A percentile compares a stretch with the other conserved stretches of the same genome.
These are phyloP conservation scores for Coemansia sp. DNA, from an alignment of 192 early-diverging fungal species.

Conservation along the genomic window DNA sequence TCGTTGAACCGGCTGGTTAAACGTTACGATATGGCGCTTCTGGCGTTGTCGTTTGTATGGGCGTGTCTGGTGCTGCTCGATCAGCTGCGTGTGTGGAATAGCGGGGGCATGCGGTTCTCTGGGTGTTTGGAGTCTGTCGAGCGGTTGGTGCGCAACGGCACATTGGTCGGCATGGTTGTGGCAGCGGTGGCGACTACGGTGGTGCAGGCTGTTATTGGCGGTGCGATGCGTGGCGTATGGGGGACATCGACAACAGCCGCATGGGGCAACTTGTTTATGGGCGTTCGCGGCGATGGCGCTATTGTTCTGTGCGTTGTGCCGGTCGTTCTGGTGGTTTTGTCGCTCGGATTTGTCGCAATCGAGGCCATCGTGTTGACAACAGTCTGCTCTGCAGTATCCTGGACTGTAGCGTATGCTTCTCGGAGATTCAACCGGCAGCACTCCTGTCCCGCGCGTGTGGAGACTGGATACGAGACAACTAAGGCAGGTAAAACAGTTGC, in stretches of 20 bases:
- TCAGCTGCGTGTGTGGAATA: conserved; percentile 41
- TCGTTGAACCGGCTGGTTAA: conserved; percentile 66
- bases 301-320: conserved; percentile 25
- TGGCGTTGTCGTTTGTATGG: conserved; percentile 66
- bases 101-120: conserved; percentile 13
- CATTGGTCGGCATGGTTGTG: conserved; percentile 12
- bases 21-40: conserved; percentile 66
- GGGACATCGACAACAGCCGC: conserved; percentile 17
- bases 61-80: conserved; percentile 55
- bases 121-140: conserved; percentile 38
- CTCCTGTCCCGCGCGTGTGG: too few relatives aligned
- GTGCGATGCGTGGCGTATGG: conserved; percentile 16
- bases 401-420: not conserved
- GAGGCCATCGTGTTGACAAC: conserved; percentile 28
- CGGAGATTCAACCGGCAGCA: not conserved
- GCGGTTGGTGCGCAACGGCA: conserved; percentile 41
- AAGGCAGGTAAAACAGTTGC: not conserved
- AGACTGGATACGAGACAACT: too few relatives aligned
- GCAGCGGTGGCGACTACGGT: conserved; percentile 23
- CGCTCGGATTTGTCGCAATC: conserved; percentile 36
- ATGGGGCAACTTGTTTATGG: conserved; percentile 51
- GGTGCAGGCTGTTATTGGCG: conserved; percentile 21
- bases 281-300: conserved; percentile 33
- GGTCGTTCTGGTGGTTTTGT: conserved; percentile 22
- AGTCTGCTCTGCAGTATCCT: conserved; percentile 14